Percentiles rank a stretch among this genome's conserved stretches.
Evolutionary conservation across 2,329 filamentous ascomycete species (phyloP).

Genomic region (Trichophyton simii): DNA sequence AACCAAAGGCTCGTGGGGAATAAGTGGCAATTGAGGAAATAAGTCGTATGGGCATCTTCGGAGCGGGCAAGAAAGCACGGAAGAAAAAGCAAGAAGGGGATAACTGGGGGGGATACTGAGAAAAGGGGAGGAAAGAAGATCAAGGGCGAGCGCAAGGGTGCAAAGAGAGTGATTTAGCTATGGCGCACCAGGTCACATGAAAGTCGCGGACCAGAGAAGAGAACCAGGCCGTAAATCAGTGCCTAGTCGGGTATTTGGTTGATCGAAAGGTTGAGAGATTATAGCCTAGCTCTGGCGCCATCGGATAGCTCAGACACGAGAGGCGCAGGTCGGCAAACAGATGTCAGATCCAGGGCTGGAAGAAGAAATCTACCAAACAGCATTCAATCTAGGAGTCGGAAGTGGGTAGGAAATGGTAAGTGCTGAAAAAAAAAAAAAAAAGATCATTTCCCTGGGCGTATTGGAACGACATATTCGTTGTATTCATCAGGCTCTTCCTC

Average conservation of each 20-base stretch:
- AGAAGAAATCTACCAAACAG: too few species aligned
- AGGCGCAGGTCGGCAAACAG: too few species aligned
- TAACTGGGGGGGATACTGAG: not conserved
- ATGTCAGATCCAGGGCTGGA: too few species aligned
- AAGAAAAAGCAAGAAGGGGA: not conserved
- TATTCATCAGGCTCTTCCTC: conserved; percentile 37
- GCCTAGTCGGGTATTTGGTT: too few species aligned
- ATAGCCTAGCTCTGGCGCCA: not conserved
- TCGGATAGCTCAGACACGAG: not conserved
- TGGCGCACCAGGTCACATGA: too few species aligned
- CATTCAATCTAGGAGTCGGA: too few species aligned
- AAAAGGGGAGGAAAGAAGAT: not conserved
- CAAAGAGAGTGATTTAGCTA: too few species aligned
- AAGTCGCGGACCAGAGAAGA: too few species aligned
- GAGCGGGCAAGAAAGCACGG: not conserved
- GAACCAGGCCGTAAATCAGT: too few species aligned
- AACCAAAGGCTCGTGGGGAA: not conserved
- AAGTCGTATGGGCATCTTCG: not conserved
- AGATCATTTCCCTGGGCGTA: not conserved
- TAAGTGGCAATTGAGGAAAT: not conserved
- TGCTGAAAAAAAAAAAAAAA: too few species aligned
- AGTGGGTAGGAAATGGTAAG: too few species aligned
- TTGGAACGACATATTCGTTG: not conserved
- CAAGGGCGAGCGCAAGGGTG: not conserved
- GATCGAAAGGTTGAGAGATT: too few species aligned